A percentile compares a stretch with the other conserved stretches of the same genome.
Conservation (phyloP, 2,329 filamentous ascomycete genomes). For the Trichoderma gracile region DNA sequence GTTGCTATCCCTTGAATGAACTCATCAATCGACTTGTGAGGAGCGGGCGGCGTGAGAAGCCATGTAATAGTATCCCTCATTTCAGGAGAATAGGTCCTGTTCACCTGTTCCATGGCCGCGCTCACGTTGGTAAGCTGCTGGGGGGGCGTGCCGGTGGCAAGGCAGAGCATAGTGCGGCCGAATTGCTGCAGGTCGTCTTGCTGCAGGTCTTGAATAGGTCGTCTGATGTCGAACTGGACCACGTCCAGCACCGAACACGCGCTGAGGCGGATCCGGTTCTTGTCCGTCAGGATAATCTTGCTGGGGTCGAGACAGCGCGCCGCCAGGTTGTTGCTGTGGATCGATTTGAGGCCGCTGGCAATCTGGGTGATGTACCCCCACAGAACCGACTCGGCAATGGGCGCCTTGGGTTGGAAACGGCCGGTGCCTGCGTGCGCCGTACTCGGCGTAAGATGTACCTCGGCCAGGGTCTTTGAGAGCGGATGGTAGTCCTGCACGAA, state of each 20-base stretch:
- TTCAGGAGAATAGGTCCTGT: conserved; percentile 73
- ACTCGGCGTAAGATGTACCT: conserved; percentile 66
- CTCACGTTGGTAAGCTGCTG: conserved; percentile 60
- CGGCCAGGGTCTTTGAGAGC: conserved; percentile 82
- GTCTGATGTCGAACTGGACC: conserved; percentile 73
- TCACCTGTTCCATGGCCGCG: conserved; percentile 73
- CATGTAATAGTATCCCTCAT: conserved; percentile 78
- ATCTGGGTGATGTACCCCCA: conserved; percentile 95
- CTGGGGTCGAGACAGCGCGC: conserved; percentile 82
- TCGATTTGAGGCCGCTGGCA: conserved; percentile 80
- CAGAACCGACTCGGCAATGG: conserved; percentile 70
- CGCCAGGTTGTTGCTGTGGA: conserved; percentile 78
- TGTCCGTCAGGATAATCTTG: conserved; percentile 88
- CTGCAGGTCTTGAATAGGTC: conserved; percentile 73
- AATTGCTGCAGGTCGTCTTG: conserved; percentile 85
- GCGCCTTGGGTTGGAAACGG: conserved; percentile 48
- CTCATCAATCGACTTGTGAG: conserved; percentile 72
- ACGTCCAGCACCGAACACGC: conserved; percentile 90
- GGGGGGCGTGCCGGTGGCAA: conserved; percentile 69
- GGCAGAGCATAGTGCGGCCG: conserved; percentile 77
- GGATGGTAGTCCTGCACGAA: conserved; percentile 94
- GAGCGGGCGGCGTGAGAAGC: conserved; percentile 68
- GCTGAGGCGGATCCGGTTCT: conserved; percentile 84
- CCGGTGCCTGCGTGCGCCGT: conserved; percentile 44
- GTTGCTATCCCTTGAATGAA: conserved; percentile 77